These are phyloP conservation scores for Emmonsiellopsis sp. DNA, from an alignment of 2,329 filamentous ascomycete species.

Conservation along the genomic window DNA sequence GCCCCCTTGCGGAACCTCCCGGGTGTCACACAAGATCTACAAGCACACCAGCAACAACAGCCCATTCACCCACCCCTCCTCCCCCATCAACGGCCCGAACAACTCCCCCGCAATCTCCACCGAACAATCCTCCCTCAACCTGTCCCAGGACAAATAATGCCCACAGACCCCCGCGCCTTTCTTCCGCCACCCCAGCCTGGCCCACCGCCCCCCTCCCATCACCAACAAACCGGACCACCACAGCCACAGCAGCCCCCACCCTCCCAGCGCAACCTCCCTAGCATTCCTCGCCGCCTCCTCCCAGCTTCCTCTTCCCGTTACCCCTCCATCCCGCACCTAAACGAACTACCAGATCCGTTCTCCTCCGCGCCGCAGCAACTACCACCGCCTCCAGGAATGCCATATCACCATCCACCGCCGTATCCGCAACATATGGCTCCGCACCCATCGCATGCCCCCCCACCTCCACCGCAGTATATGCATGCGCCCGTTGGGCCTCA, in stretches of 20 bases:
- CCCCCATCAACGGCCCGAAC: constrained; percentile 43
- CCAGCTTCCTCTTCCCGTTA: constrained; percentile 17
- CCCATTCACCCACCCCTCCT: constrained; percentile 20
- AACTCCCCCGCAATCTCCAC: constrained; percentile 10
- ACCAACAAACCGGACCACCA: constrained; percentile 8
- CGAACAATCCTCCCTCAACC: constrained; percentile 25
- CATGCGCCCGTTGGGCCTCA: background rate
- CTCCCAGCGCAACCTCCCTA: background rate
- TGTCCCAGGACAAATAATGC: constrained; percentile 9
- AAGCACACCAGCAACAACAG: constrained; percentile 11
- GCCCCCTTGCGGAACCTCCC: constrained; percentile 2
- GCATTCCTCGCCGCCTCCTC: constrained; percentile 24
- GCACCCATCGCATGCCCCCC: constrained; percentile 2
- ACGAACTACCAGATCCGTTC: constrained; percentile 30
- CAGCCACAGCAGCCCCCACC: background rate
- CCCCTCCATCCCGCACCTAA: constrained; percentile 18
- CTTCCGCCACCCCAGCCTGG: constrained; percentile 18
- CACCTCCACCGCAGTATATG: background rate
- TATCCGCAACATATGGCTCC: constrained; percentile 20
- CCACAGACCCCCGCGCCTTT: constrained; percentile 25
- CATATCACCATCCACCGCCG: constrained; percentile 24
- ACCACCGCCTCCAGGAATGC: constrained; percentile 31
- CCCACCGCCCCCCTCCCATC: constrained; percentile 21
- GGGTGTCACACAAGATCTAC: background rate
- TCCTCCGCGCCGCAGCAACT: constrained; percentile 27